Percentiles rank a stretch among this genome's conserved stretches.
These are phyloP conservation scores for Candida corydali DNA, from an alignment of 805 yeast species.

Conservation along the genomic window DNA sequence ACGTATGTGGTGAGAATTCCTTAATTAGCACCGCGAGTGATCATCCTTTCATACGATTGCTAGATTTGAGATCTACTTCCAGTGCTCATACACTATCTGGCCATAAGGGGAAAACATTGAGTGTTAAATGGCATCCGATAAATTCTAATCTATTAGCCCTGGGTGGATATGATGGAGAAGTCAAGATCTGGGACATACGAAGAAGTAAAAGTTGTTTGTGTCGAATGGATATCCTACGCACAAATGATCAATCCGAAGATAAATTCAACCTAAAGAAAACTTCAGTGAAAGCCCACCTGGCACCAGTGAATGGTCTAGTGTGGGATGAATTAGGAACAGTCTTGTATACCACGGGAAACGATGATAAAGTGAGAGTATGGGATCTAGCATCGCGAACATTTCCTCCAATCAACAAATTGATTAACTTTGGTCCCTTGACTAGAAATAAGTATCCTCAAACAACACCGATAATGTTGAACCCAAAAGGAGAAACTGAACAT, in stretches of 20 bases:
- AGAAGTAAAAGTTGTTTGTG: constrained; percentile 60
- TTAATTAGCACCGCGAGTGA: constrained; percentile 70
- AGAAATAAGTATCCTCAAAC: constrained; percentile 54
- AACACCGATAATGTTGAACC: constrained; percentile 51
- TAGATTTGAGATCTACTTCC: constrained; percentile 72
- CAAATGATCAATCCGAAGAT: constrained; percentile 19
- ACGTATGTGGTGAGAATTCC: constrained; percentile 43
- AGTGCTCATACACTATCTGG: constrained; percentile 69
- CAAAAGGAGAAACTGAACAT: constrained; percentile 47
- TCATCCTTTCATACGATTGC: constrained; percentile 60
- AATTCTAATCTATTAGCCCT: constrained; percentile 60
- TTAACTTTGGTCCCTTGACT: constrained; percentile 75
- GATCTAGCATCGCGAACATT: constrained; percentile 40
- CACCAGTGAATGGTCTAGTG: constrained; percentile 70
- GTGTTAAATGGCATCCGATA: constrained; percentile 74
- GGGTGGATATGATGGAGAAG: constrained; percentile 80
- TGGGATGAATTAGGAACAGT: constrained; percentile 69
- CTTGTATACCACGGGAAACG: constrained; percentile 68
- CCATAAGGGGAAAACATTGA: constrained; percentile 51
- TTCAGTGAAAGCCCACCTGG: constrained; percentile 64
- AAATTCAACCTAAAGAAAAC: constrained; percentile 22
- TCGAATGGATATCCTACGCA: constrained; percentile 54
- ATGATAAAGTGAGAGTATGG: constrained; percentile 81
- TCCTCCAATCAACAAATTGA: constrained; percentile 53
- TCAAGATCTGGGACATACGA: constrained; percentile 83